phyloP scores from a whole-genome alignment of 2,329 filamentous ascomycete species.

The Ceratocystiopsis sp. region DNA sequence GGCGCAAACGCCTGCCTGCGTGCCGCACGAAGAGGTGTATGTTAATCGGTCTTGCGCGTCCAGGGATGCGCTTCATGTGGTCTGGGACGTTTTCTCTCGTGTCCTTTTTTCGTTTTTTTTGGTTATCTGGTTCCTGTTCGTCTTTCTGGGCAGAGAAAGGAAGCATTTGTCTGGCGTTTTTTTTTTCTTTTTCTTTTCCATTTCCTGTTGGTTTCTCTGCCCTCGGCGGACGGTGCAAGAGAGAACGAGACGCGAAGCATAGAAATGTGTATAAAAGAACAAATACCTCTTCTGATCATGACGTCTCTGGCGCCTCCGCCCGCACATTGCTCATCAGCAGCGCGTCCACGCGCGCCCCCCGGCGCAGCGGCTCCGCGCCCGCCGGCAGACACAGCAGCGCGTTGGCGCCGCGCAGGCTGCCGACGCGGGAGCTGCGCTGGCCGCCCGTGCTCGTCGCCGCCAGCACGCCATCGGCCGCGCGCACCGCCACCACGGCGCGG shows the following conservation, averaged over 20 bases:
- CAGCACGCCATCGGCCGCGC: constrained; percentile 46
- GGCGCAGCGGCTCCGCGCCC: constrained; percentile 44
- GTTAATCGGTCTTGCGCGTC: too few relatives aligned
- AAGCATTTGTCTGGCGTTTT: constrained; percentile 6
- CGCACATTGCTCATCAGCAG: constrained; percentile 51
- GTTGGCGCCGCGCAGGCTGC: constrained; percentile 79
- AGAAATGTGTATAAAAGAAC: too few relatives aligned
- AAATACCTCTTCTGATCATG: too few relatives aligned
- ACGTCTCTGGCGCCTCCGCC: background rate
- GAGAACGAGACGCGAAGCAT: background rate
- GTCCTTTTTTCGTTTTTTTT: background rate
- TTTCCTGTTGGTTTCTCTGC: background rate
- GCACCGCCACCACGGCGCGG: constrained; percentile 53
- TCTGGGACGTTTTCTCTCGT: background rate
- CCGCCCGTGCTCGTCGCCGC: constrained; percentile 70
- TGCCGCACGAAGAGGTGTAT: too few relatives aligned
- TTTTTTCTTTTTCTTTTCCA: background rate
- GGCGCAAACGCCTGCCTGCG: background rate
- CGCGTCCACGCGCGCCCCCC: constrained; percentile 58
- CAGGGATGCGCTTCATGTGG: too few relatives aligned
- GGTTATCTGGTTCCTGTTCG: constrained; percentile 1
- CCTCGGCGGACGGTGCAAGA: background rate
- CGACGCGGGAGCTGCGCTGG: constrained; percentile 78
- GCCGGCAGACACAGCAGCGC: constrained; percentile 61
- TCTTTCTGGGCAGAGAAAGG: constrained; percentile 1